Percentiles rank a stretch among this genome's conserved stretches.
Conservation (phyloP, 495 filamentous ascomycete species). For the Aspergillus homomorphus region DNA sequence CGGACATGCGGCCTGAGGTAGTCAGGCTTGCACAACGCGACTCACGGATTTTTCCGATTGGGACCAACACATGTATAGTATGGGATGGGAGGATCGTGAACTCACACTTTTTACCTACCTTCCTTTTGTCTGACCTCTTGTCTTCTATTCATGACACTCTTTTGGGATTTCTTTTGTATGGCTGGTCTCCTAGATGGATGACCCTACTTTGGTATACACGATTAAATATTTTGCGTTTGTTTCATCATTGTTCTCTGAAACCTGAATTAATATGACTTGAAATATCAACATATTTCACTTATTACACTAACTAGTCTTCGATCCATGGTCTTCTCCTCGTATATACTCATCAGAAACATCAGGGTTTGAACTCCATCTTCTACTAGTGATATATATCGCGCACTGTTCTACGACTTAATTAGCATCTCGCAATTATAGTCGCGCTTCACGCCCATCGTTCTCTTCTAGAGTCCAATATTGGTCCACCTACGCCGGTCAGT, state of each 20-base stretch:
- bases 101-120: background rate
- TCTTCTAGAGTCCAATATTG: background rate
- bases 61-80: background rate
- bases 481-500: constrained; percentile 8
- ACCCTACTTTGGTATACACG: background rate
- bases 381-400: no score
- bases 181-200: background rate
- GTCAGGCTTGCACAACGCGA: no score
- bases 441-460: background rate
- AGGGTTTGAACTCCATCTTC: no score
- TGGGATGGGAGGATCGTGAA: background rate
- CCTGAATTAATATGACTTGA: no score
- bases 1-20: no score
- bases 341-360: no score
- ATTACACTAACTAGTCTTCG: no score
- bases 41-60: no score
- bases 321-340: no score
- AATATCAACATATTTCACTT: no score
- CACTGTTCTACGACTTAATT: no score
- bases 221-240: background rate
- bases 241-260: no score
- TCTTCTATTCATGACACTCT: background rate
- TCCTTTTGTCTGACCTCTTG: constrained; percentile 2
- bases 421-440: constrained; percentile 1
- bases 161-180: background rate